phyloP scores from a whole-genome alignment of 495 filamentous ascomycete species.

The Pyrenula massariospora region DNA sequence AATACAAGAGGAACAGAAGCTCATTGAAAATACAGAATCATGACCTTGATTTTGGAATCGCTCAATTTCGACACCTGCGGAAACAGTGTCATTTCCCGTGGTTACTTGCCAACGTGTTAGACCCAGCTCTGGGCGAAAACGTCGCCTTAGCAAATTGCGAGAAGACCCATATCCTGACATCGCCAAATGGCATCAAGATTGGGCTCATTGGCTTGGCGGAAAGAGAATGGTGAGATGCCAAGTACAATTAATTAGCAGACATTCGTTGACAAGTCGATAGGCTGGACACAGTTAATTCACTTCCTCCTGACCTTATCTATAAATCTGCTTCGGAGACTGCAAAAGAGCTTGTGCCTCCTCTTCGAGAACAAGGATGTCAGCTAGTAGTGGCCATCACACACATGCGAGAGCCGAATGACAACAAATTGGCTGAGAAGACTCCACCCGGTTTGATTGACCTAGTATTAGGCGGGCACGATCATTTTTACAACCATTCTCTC shows the following conservation, averaged over 20 bases:
- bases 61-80: constrained; percentile 61
- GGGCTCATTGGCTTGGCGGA: constrained; percentile 79
- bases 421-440: constrained; percentile 62
- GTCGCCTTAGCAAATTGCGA: constrained; percentile 59
- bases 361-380: constrained; percentile 68
- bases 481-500: constrained; percentile 67
- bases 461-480: constrained; percentile 81
- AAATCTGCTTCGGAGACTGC: constrained; percentile 63
- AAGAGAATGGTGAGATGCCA: constrained; percentile 41
- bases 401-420: constrained; percentile 74
- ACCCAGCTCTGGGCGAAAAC: constrained; percentile 59
- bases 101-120: constrained; percentile 76
- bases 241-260: not conserved
- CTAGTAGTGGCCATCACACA: constrained; percentile 74
- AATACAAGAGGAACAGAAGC: not conserved
- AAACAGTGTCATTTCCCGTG: constrained; percentile 75
- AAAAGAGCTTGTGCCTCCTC: constrained; percentile 51
- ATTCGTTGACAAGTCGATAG: constrained; percentile 30
- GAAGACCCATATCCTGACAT: constrained; percentile 58
- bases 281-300: constrained; percentile 77
- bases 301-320: constrained; percentile 72
- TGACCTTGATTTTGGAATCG: constrained; percentile 86
- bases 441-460: constrained; percentile 64
- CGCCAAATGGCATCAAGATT: constrained; percentile 74
- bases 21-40: constrained; percentile 48